phyloP scores from a whole-genome alignment of 108 stramenopile species.

The Nannochloropsis gaditana region DNA sequence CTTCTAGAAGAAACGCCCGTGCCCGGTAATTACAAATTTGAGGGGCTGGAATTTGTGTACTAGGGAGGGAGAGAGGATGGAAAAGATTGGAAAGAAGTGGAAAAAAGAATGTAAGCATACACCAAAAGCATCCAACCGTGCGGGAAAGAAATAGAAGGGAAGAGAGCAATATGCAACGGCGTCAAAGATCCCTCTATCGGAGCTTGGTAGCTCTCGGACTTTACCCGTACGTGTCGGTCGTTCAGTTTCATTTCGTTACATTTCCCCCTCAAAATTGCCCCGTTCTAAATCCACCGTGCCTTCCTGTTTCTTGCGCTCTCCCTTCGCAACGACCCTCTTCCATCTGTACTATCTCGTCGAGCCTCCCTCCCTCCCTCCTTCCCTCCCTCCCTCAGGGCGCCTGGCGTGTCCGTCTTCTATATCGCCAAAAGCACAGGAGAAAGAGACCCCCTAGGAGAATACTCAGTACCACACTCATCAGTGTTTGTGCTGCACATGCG shows the following conservation, averaged over 20 bases:
- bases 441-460: not conserved
- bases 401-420: not conserved
- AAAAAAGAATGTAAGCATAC: not conserved
- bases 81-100: not conserved
- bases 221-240: too few species aligned
- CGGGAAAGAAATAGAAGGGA: too few species aligned
- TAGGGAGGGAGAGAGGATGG: not conserved
- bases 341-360: not conserved
- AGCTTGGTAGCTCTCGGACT: too few species aligned
- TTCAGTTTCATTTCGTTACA: not conserved
- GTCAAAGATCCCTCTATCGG: too few species aligned
- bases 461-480: not conserved
- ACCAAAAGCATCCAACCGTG: too few species aligned
- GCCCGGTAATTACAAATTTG: slow-evolving; percentile 74
- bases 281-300: not conserved
- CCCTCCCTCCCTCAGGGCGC: not conserved
- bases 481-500: too few species aligned
- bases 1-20: slow-evolving; percentile 76
- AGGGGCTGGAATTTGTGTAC: slow-evolving; percentile 82
- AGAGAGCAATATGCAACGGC: too few species aligned
- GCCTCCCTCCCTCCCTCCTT: not conserved
- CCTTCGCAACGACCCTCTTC: not conserved
- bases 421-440: not conserved
- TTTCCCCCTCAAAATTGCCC: not conserved
- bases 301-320: not conserved